Evolutionary conservation across 768 basidiomycete genomes (phyloP).

Genomic region (Sporobolomyces phaffii): DNA sequence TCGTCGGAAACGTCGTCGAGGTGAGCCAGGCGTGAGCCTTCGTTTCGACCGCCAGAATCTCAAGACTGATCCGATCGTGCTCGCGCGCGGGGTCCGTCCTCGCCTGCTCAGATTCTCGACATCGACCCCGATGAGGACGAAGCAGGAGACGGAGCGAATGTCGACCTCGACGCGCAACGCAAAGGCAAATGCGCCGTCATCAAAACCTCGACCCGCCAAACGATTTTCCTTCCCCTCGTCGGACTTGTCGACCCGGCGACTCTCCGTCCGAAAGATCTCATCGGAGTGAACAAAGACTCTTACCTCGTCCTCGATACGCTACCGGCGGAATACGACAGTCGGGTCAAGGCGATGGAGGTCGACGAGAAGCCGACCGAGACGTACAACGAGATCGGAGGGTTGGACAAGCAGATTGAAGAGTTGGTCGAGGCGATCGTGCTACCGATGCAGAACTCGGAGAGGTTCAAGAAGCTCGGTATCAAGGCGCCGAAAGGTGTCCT

Average conservation of each 20-base stretch:
- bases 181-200: conserved; percentile 98
- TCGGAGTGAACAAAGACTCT: conserved; percentile 99
- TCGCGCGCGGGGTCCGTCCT: no score
- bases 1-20: conserved; percentile 96
- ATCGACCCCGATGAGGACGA: conserved; percentile 68
- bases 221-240: conserved; percentile 95
- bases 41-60: no score
- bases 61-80: background rate
- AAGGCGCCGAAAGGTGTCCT: conserved; percentile 94
- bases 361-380: conserved; percentile 96
- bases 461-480: conserved; percentile 97
- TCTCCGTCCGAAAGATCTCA: conserved; percentile 84
- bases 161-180: conserved; percentile 89
- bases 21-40: conserved; percentile 53
- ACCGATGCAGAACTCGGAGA: conserved; percentile 97
- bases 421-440: conserved; percentile 94
- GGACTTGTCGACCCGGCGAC: conserved; percentile 90
- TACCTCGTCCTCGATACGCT: conserved; percentile 93
- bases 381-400: conserved; percentile 92
- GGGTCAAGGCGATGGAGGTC: conserved; percentile 99
- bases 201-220: conserved; percentile 95
- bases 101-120: conserved; percentile 66
- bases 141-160: conserved; percentile 76
- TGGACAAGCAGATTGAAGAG: conserved; percentile 99
- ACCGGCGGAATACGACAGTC: conserved; percentile 93